Percentiles rank a stretch among this genome's conserved stretches.
phyloP scores from a whole-genome alignment of 129 eudicot species.

The Lactuca sativa region DNA sequence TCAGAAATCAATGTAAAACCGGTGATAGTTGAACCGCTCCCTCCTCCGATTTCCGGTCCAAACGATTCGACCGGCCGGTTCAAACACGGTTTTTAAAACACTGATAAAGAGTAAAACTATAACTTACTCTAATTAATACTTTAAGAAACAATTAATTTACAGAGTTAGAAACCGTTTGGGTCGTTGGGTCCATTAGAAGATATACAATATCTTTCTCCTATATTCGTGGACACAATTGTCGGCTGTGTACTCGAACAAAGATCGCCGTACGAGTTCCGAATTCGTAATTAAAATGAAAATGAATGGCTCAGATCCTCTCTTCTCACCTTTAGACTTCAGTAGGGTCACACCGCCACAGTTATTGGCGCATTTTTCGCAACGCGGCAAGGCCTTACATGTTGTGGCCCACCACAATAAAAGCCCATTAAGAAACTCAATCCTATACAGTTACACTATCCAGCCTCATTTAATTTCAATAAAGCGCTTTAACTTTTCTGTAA shows the following conservation, averaged over 20 bases:
- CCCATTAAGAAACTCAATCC: not conserved
- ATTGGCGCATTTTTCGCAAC: slow-evolving; percentile 28
- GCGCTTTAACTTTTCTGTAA: slow-evolving; percentile 7
- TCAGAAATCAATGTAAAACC: no score
- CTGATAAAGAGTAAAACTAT: no score
- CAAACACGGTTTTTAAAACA: no score
- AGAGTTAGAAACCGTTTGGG: not conserved
- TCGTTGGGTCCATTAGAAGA: slow-evolving; percentile 3
- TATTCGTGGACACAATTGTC: not conserved
- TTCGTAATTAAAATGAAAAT: not conserved
- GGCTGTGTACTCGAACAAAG: slow-evolving; percentile 14
- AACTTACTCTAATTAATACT: not conserved
- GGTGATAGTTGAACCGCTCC: no score
- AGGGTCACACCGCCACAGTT: not conserved
- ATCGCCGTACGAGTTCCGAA: slow-evolving; percentile 19
- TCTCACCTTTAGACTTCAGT: slow-evolving; percentile 1
- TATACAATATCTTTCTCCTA: slow-evolving; percentile 3
- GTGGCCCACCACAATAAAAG: slow-evolving; percentile 20
- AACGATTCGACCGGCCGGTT: no score
- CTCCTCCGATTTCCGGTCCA: no score
- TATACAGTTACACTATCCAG: no score
- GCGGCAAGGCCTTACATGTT: slow-evolving; percentile 12
- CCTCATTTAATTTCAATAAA: slow-evolving; percentile 4
- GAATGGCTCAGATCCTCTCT: slow-evolving; percentile 15
- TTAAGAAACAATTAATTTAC: not conserved